phyloP scores from a whole-genome alignment of 163 green algal genomes.

The Chlorella variabilis region DNA sequence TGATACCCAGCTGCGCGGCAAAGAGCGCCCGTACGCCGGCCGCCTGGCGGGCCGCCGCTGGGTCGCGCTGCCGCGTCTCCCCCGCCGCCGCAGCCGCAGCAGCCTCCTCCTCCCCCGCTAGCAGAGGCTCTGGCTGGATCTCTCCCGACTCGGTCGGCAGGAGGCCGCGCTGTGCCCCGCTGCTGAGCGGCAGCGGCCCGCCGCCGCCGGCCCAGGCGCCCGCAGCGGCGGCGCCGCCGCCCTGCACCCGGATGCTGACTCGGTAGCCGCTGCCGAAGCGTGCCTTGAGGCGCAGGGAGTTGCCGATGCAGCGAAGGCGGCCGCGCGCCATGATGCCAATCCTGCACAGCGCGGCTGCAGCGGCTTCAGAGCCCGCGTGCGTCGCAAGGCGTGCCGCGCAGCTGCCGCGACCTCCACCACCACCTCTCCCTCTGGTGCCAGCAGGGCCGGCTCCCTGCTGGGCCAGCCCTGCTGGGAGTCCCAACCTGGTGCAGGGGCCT shows the following conservation, averaged over 20 bases:
- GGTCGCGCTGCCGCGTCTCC: background rate
- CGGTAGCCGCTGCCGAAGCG: constrained; percentile 85
- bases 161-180: background rate
- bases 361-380: too few relatives aligned
- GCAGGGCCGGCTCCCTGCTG: too few relatives aligned
- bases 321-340: constrained; percentile 94
- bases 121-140: constrained; percentile 12
- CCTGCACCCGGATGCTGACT: constrained; percentile 51
- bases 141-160: background rate
- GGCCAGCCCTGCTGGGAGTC: too few relatives aligned
- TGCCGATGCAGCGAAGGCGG: constrained; percentile 77
- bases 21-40: constrained; percentile 49
- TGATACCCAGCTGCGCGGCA: constrained; percentile 33
- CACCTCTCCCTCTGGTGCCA: too few relatives aligned
- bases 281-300: constrained; percentile 80
- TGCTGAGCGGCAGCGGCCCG: background rate
- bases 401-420: too few relatives aligned
- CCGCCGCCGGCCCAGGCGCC: background rate
- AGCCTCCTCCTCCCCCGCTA: background rate
- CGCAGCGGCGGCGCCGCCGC: background rate
- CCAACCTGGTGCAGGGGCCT: too few relatives aligned
- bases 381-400: too few relatives aligned
- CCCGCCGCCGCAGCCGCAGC: background rate
- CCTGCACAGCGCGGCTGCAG: background rate
- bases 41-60: constrained; percentile 7